Base-by-base conservation (phyloP, 495 filamentous ascomycete genomes). In the Amniculicola lignicola region DNA sequence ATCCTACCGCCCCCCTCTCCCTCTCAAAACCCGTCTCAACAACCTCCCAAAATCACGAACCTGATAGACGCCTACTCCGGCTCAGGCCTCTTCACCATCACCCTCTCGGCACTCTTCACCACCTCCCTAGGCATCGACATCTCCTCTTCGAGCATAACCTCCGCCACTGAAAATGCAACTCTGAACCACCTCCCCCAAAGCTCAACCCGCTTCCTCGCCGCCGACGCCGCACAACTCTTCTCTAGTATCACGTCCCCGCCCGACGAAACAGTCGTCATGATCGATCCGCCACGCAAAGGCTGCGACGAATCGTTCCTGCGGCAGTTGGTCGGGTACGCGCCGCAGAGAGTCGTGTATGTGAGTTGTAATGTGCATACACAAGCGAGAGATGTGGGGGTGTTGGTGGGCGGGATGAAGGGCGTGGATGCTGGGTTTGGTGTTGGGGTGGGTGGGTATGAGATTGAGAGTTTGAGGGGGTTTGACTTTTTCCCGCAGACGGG, bases 401-500 rank as follows among this genome's bases (percentile, higher is more conserved):
- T 96, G 70, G 88, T 95, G 0, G 77, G 83, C 46, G 88, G 87
- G 36, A 65, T 72, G 62, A 64, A 68, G 35, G 69, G 61, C 10
- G 69, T 67, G 28, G 70, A 67, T 38, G 68, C 60, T 21, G 72
- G 75, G 21, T 48, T 38, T 11, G 67, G 57, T 38, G 74, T 74
- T 62, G 70, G 71, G 10, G 70, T 76, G 43, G 75, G 77, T 23
- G 74, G 78, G 40, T 98, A 96, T 72, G 81, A 84, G 69, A 88
- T 98, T 64, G 94, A 98, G 77, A 94, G 88, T 66, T 74, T 98
- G 28, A 78, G 85, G 40, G 93, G 91, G 3, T 96, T 96, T 67
- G 93, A 98, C 65, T 98, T 98, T 74, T 98, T 98, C 71, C 93
- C 93, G 39, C 93, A 97, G 77, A 97, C 93, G 21, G 83, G 89